phyloP scores from a whole-genome alignment of 2,329 filamentous ascomycete genomes.

The Fusarium sambucinum region DNA sequence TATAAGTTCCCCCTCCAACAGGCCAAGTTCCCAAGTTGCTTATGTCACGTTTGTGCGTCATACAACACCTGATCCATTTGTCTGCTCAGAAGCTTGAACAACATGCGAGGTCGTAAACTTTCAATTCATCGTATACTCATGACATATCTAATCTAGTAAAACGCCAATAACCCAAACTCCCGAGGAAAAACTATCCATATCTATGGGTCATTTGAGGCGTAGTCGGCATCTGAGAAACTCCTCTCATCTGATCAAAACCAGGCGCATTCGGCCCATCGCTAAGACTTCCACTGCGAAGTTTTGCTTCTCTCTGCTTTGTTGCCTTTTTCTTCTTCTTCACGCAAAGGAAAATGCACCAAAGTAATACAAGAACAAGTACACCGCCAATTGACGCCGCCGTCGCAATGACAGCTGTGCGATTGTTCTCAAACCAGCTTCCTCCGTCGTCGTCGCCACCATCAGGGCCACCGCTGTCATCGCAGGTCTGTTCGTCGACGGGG shows the following conservation, averaged over 20 bases:
- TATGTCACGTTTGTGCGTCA: no score
- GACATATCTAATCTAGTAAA: not conserved
- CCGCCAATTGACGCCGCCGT: conserved; percentile 28
- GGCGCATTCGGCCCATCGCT: conserved; percentile 8
- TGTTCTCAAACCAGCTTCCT: conserved; percentile 29
- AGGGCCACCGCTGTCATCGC: not conserved
- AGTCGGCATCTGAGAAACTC: conserved; percentile 3
- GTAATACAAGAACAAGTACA: not conserved
- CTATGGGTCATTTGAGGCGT: conserved; percentile 18
- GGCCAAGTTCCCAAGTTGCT: no score
- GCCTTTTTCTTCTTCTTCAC: conserved; percentile 4
- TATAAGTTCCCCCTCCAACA: no score
- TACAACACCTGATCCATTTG: no score
- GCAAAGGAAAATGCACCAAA: conserved; percentile 14
- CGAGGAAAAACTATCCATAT: conserved; percentile 12
- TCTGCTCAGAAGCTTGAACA: no score
- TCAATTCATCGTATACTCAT: not conserved
- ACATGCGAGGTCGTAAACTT: no score
- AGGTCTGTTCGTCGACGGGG: conserved; percentile 21
- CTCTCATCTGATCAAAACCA: not conserved
- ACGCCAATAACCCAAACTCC: not conserved
- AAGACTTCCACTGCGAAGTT: conserved; percentile 9
- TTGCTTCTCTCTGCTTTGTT: not conserved
- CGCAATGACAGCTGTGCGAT: conserved; percentile 31
- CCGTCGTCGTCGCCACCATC: not conserved